A percentile compares a stretch with the other conserved stretches of the same genome.
These are phyloP conservation scores for Laguncularia racemosa DNA, from an alignment of 345 rosid genomes.

Conservation along the genomic window DNA sequence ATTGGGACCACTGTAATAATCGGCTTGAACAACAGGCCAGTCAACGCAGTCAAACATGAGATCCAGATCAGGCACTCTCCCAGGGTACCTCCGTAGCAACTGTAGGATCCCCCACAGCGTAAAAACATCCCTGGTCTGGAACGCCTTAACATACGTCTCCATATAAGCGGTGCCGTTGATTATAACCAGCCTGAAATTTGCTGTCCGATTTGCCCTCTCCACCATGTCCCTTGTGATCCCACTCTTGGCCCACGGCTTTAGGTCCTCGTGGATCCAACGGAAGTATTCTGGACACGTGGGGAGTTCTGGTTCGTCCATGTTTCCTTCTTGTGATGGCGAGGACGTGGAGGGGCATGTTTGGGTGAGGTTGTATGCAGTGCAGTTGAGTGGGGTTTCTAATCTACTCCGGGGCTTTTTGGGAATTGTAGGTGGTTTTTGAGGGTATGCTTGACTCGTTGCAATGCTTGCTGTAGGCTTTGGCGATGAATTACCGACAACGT, in stretches of 20 bases:
- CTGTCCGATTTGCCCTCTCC: constrained; percentile 41
- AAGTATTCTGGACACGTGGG: constrained; percentile 67
- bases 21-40: constrained; percentile 45
- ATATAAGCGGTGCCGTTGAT: constrained; percentile 50
- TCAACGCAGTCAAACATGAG: constrained; percentile 84
- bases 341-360: constrained; percentile 34
- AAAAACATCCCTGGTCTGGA: constrained; percentile 74
- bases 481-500: too few relatives aligned
- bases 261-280: constrained; percentile 95
- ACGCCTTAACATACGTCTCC: constrained; percentile 35
- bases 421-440: background rate
- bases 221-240: constrained; percentile 67
- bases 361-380: constrained; percentile 25
- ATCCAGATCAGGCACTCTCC: constrained; percentile 71
- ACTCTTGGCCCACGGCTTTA: constrained; percentile 64
- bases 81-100: constrained; percentile 68
- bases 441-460: background rate
- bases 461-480: background rate
- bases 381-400: constrained; percentile 37
- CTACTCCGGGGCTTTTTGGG: constrained; percentile 15
- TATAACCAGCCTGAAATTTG: constrained; percentile 54
- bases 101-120: constrained; percentile 86
- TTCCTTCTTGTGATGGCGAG: constrained; percentile 13
- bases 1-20: constrained; percentile 24
- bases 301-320: constrained; percentile 10